phyloP scores from a whole-genome alignment of 257 asterid species.

The Coffea canephora region DNA sequence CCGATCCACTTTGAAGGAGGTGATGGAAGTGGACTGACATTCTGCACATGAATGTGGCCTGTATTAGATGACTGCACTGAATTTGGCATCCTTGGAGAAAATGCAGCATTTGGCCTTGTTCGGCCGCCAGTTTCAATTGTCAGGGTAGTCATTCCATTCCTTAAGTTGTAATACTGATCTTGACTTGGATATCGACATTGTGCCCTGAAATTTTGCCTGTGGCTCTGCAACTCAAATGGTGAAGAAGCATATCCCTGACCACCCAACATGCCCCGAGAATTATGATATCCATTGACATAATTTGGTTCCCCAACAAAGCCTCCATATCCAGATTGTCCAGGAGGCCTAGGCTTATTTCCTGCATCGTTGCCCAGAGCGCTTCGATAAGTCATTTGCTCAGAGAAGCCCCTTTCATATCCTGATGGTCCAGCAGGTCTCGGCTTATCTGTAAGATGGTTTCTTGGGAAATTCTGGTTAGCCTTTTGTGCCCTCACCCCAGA shows the following conservation, averaged over 20 bases:
- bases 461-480: constrained; percentile 33
- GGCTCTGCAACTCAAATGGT: constrained; percentile 33
- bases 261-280: constrained; percentile 39
- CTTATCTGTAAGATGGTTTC: constrained; percentile 38
- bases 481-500: constrained; percentile 30
- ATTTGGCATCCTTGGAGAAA: constrained; percentile 39
- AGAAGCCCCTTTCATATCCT: constrained; percentile 60
- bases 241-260: constrained; percentile 32
- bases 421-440: constrained; percentile 76
- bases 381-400: constrained; percentile 34
- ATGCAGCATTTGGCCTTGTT: constrained; percentile 23
- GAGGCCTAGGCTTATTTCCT: constrained; percentile 40
- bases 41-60: constrained; percentile 24
- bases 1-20: constrained; percentile 75
- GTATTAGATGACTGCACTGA: constrained; percentile 26
- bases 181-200: constrained; percentile 43
- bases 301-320: constrained; percentile 39
- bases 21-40: constrained; percentile 50
- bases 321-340: constrained; percentile 41
- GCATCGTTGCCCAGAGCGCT: constrained; percentile 33
- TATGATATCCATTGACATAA: constrained; percentile 25
- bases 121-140: constrained; percentile 41
- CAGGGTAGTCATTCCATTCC: constrained; percentile 55
- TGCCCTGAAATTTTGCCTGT: constrained; percentile 34
- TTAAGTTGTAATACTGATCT: constrained; percentile 46